A percentile compares a stretch with the other conserved stretches of the same genome.
Evolutionary conservation across 371 early-diverging fungal species (phyloP).

Genomic region (Sporodiniella umbellata): DNA sequence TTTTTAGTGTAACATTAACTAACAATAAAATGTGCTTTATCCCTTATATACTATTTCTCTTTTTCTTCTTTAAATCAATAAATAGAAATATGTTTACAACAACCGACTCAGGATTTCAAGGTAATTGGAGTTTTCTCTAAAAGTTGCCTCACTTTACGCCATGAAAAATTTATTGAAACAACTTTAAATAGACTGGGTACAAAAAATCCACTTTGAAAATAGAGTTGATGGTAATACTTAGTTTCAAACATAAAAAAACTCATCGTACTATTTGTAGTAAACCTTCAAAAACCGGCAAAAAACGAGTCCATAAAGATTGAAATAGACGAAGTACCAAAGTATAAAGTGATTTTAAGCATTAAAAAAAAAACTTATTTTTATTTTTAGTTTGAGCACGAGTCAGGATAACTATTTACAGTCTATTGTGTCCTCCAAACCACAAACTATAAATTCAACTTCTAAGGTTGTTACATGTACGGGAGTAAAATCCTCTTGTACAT

Average conservation of each 20-base stretch:
- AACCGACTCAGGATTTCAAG: background rate
- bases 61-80: background rate
- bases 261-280: constrained; percentile 30
- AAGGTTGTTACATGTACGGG: constrained; percentile 13
- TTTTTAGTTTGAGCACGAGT: constrained; percentile 4
- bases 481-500: constrained; percentile 22
- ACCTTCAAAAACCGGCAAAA: constrained; percentile 24
- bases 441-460: constrained; percentile 6
- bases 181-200: constrained; percentile 31
- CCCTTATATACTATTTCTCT: background rate
- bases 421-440: constrained; percentile 10
- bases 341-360: background rate
- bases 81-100: background rate
- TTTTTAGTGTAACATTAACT: constrained; percentile 3
- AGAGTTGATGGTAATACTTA: constrained; percentile 31
- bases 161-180: background rate
- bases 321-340: constrained; percentile 23
- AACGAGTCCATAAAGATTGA: constrained; percentile 38
- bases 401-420: constrained; percentile 22
- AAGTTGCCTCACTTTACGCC: background rate
- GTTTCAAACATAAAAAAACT: too few relatives aligned
- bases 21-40: constrained; percentile 2
- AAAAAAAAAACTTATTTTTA: background rate
- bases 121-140: background rate
- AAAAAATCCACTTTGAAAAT: constrained; percentile 36